A percentile compares a stretch with the other conserved stretches of the same genome.
Conservation (phyloP, 805 yeast species). For the Saturnispora saitoi region DNA sequence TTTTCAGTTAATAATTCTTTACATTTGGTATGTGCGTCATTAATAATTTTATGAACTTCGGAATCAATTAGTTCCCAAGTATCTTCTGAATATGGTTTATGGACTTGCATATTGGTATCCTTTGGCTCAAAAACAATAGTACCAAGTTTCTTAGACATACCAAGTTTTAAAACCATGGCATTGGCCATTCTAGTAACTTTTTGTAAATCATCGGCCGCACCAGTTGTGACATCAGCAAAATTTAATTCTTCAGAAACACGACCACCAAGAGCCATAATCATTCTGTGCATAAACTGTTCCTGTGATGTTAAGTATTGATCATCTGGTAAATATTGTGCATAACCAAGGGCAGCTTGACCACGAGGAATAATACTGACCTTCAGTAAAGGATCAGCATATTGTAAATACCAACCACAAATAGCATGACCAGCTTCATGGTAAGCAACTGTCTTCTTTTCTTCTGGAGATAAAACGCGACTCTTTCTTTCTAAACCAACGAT, state of each 20-base stretch:
- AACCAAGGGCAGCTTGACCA: constrained; percentile 95
- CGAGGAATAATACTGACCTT: constrained; percentile 96
- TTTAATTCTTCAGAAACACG: constrained; percentile 93
- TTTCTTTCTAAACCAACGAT: constrained; percentile 94
- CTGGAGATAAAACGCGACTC: constrained; percentile 70
- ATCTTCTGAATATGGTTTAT: constrained; percentile 81
- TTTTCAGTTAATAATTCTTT: constrained; percentile 58
- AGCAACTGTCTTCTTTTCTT: constrained; percentile 86
- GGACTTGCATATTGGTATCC: constrained; percentile 40
- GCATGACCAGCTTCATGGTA: constrained; percentile 99
- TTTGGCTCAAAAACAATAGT: constrained; percentile 68
- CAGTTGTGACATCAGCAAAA: constrained; percentile 86
- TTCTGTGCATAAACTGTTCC: constrained; percentile 70
- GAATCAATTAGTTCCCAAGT: constrained; percentile 75
- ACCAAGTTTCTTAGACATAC: constrained; percentile 89
- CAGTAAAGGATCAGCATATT: constrained; percentile 84
- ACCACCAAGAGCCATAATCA: constrained; percentile 97
- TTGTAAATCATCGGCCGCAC: constrained; percentile 94
- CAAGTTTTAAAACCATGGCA: constrained; percentile 84
- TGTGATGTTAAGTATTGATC: constrained; percentile 74
- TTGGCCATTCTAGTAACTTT: constrained; percentile 92
- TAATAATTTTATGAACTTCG: constrained; percentile 74
- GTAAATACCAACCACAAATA: constrained; percentile 91
- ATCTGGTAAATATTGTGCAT: constrained; percentile 94
- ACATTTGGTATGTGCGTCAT: constrained; percentile 68